phyloP scores from a whole-genome alignment of 805 yeast genomes.

The Candida tibetensis region DNA sequence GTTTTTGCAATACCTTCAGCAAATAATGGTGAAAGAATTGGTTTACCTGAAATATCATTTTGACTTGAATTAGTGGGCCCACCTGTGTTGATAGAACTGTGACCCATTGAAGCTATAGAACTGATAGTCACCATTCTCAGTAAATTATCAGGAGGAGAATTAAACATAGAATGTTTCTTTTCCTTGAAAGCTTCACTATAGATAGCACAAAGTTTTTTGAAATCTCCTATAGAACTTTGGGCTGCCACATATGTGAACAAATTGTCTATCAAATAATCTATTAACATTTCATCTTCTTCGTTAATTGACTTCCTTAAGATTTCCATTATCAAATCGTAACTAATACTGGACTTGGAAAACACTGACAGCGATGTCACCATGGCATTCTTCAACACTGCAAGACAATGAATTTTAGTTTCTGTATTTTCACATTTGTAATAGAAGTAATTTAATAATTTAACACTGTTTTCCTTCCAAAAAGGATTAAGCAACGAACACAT shows the following conservation, averaged over 20 bases:
- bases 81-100: background rate
- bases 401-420: constrained; percentile 27
- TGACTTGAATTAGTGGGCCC: background rate
- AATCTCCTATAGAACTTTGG: constrained; percentile 12
- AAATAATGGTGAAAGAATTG: constrained; percentile 10
- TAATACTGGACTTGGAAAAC: constrained; percentile 26
- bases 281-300: constrained; percentile 31
- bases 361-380: constrained; percentile 32
- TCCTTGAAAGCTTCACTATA: constrained; percentile 7
- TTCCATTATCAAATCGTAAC: constrained; percentile 31
- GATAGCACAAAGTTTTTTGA: constrained; percentile 15
- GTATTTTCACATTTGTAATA: constrained; percentile 24
- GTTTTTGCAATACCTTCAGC: constrained; percentile 22
- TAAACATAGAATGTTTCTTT: constrained; percentile 6
- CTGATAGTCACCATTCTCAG: constrained; percentile 25
- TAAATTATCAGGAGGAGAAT: constrained; percentile 11
- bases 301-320: constrained; percentile 26
- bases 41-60: background rate
- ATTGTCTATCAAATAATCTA: constrained; percentile 26
- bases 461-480: constrained; percentile 50
- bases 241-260: constrained; percentile 23
- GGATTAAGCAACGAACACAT: constrained; percentile 53
- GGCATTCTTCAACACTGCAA: constrained; percentile 36
- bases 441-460: constrained; percentile 44
- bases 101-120: constrained; percentile 18